Base-by-base conservation (phyloP, 2,329 filamentous ascomycete species). In the Nothophaeocryptopus gaeumannii region DNA sequence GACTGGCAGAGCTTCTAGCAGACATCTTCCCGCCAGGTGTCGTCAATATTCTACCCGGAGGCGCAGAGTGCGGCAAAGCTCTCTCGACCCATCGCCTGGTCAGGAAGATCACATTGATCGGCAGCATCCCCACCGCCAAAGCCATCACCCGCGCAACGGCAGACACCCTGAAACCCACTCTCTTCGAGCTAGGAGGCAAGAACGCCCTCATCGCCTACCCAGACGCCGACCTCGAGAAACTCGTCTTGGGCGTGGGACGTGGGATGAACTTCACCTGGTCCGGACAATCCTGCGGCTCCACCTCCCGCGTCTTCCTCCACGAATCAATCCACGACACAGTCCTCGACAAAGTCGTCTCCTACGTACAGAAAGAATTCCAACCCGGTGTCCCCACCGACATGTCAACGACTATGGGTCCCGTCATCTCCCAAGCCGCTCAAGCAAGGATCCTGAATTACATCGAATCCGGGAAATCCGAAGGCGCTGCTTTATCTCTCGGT, bases 41-140 rank as follows among this genome's bases (percentile, higher is more conserved):
- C 5, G 69, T 91, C 57, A 91, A 91, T 67, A 79, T 91, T 46
- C 66, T 89, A 47, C 89, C 89, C 53, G 88, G 87, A 0, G 87
- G 87, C 31, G 75, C 75, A 29, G 81, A 82, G 33, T 82, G 85
- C 0, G 87, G 87, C 11, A 77, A 82, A 5, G 83, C 85, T 0
- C 76, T 91, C 8, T 83, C 82, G 2, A 75, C 77, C 37, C 87
- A 91, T 64, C 70, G 80, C 20, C 78, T 78, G 36, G 77, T 91
- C 14, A 83, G 88, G 63, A 91, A 90, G 73, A 76, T 91, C 56
- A 85, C 86, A 0, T 91, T 91, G 58, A 91, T 87, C 0, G 88
- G 87, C 32, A 86, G 82, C 5, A 90, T 86, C 0, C 72, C 74
- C 1, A 90, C 86, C 0, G 87, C 83, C 8, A 80, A 81, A 49